Conservation (phyloP, 345 rosid genomes). For the Eucalyptus cloeziana region DNA sequence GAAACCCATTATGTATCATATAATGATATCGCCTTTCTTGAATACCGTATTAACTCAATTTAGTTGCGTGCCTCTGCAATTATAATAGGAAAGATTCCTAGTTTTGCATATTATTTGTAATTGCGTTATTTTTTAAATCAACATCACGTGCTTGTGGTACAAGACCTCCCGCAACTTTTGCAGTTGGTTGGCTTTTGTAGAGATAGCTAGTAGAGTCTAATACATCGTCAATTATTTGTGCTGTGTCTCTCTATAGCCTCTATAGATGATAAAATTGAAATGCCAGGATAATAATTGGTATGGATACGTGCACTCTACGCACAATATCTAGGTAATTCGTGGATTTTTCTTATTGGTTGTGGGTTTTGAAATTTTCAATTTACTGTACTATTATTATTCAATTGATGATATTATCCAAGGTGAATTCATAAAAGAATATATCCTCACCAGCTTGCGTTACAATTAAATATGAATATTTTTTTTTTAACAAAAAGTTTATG, state of each 20-base stretch:
- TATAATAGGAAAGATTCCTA: background rate
- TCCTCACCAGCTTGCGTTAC: fast-evolving
- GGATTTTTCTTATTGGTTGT: background rate
- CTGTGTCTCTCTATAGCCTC: background rate
- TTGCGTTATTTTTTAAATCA: background rate
- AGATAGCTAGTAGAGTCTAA: background rate
- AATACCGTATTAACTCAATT: background rate
- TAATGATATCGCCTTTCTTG: background rate
- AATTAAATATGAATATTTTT: background rate
- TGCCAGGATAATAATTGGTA: background rate
- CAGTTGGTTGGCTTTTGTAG: background rate
- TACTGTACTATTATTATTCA: background rate
- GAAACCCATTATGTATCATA: background rate
- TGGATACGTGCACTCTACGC: fast-evolving
- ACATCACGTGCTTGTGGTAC: background rate
- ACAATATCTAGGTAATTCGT: background rate
- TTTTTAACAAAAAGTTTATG: background rate
- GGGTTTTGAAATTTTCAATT: background rate
- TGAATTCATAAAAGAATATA: background rate
- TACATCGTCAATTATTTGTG: background rate
- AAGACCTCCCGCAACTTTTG: background rate
- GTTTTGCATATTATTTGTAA: background rate
- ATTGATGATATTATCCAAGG: too few species aligned
- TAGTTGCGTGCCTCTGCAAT: background rate
- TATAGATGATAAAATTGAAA: background rate